These are phyloP conservation scores for Hypoxylon rickii DNA, from an alignment of 495 filamentous ascomycete species.

Conservation along the genomic window DNA sequence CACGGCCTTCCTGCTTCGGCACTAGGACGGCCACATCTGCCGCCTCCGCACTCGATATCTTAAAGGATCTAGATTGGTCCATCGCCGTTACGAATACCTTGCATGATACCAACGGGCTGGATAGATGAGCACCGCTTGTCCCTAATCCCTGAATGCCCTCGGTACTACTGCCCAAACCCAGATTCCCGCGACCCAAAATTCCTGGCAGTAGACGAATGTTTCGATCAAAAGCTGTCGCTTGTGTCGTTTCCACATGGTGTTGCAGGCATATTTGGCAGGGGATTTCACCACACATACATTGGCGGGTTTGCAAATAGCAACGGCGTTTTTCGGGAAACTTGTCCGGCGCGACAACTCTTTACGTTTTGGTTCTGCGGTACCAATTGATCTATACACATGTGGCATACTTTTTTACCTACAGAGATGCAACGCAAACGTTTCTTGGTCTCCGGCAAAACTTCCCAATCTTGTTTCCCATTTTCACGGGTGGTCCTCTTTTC, in stretches of 20 bases:
- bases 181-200: conserved; percentile 14
- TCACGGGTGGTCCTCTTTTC: too few relatives aligned
- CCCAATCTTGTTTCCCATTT: too few relatives aligned
- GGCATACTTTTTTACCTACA: conserved; percentile 15
- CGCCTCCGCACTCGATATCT: conserved; percentile 15
- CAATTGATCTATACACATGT: too few relatives aligned
- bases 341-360: conserved; percentile 25
- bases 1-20: conserved; percentile 21
- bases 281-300: conserved; percentile 15
- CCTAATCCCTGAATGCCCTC: background rate
- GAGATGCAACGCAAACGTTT: conserved; percentile 15
- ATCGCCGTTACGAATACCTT: background rate
- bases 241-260: conserved; percentile 13
- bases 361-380: conserved; percentile 26
- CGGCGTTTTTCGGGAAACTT: conserved; percentile 27
- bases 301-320: conserved; percentile 24
- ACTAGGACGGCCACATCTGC: conserved; percentile 18
- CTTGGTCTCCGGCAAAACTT: conserved; percentile 31
- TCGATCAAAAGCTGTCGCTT: conserved; percentile 7
- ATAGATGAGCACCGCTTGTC: background rate
- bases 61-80: conserved; percentile 2
- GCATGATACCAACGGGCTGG: conserved; percentile 13
- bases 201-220: conserved; percentile 12
- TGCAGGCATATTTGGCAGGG: conserved; percentile 18
- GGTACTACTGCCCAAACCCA: background rate